Conservation (phyloP, 1,284 basidiomycete species). For the Bjerkandera adusta region DNA sequence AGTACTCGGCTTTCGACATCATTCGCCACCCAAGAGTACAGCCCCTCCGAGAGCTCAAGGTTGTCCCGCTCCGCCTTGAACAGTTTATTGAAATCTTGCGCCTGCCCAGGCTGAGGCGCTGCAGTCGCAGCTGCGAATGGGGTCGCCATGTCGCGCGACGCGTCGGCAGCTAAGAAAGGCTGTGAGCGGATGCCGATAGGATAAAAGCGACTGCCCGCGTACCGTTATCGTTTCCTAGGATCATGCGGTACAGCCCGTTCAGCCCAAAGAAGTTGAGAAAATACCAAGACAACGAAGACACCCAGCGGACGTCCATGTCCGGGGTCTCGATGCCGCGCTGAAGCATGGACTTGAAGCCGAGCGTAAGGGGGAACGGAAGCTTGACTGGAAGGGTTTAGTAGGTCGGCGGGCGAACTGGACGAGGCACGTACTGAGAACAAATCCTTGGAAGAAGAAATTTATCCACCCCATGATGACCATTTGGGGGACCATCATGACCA, state of each 20-base stretch:
- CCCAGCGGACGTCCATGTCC: slow-evolving; percentile 99
- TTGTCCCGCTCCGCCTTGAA: slow-evolving; percentile 94
- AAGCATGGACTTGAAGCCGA: slow-evolving; percentile 98
- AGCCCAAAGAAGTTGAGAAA: slow-evolving; percentile 99
- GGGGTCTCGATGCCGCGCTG: slow-evolving; percentile 94
- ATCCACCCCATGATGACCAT: slow-evolving; percentile 99
- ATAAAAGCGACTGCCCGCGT: slow-evolving; percentile 36
- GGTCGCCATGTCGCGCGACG: slow-evolving; percentile 72
- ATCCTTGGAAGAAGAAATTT: slow-evolving; percentile 99
- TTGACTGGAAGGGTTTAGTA: slow-evolving; percentile 60
- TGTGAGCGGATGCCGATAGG: slow-evolving; percentile 9
- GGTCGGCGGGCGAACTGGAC: no score
- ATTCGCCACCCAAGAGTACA: slow-evolving; percentile 80
- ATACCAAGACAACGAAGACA: slow-evolving; percentile 98
- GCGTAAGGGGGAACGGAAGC: slow-evolving; percentile 94
- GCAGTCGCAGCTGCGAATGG: slow-evolving; percentile 65
- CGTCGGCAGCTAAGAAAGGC: slow-evolving; percentile 61
- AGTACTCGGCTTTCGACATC: slow-evolving; percentile 81
- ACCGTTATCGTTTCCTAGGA: slow-evolving; percentile 93
- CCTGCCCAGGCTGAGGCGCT: slow-evolving; percentile 47
- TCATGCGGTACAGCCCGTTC: slow-evolving; percentile 91
- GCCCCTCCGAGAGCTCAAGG: slow-evolving; percentile 84
- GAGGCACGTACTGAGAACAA: slow-evolving; percentile 84
- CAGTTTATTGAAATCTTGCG: slow-evolving; percentile 86
- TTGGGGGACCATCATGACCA: slow-evolving; percentile 97